A percentile compares a stretch with the other conserved stretches of the same genome.
Evolutionary conservation across 2,329 filamentous ascomycete genomes (phyloP).

Genomic region (Septoria petroselini): DNA sequence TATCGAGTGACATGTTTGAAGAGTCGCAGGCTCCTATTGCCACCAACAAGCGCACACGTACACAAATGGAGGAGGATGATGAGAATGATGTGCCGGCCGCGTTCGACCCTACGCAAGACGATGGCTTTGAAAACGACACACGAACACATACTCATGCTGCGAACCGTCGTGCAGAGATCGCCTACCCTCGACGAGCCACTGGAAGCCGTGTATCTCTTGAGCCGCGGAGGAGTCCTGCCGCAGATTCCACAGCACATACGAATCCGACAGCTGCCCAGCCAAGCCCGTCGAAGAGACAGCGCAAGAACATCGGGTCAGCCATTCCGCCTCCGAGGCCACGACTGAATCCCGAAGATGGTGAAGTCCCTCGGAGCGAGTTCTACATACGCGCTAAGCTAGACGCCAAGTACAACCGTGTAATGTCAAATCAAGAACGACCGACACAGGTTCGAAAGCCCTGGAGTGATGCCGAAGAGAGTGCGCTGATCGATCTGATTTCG

Average conservation of each 20-base stretch:
- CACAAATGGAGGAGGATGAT: constrained; percentile 8
- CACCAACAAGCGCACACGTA: constrained; percentile 10
- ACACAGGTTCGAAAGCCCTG: constrained; percentile 37
- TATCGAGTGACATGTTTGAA: constrained; percentile 15
- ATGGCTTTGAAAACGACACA: constrained; percentile 45
- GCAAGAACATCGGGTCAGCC: constrained; percentile 35
- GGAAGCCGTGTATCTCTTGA: constrained; percentile 10
- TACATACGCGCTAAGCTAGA: constrained; percentile 27
- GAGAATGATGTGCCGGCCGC: constrained; percentile 1
- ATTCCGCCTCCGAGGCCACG: constrained; percentile 29
- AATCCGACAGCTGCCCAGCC: constrained; percentile 2
- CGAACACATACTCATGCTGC: constrained; percentile 35
- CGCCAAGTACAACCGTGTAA: constrained; percentile 26
- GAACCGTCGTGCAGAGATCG: constrained; percentile 39
- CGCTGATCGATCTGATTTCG: constrained; percentile 51
- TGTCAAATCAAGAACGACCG: constrained; percentile 16
- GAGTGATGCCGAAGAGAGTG: constrained; percentile 38
- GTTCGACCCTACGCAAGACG: constrained; percentile 38
- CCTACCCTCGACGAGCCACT: constrained; percentile 19
- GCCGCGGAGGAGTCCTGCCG: not conserved
- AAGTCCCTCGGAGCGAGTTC: constrained; percentile 6
- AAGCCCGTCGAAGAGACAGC: constrained; percentile 26
- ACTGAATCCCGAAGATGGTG: constrained; percentile 15
- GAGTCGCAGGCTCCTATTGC: constrained; percentile 1
- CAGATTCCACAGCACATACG: constrained; percentile 13